Percentiles rank a stretch among this genome's conserved stretches.
Evolutionary conservation across 2,329 filamentous ascomycete species (phyloP).

Genomic region (Diaporthe citriasiana): DNA sequence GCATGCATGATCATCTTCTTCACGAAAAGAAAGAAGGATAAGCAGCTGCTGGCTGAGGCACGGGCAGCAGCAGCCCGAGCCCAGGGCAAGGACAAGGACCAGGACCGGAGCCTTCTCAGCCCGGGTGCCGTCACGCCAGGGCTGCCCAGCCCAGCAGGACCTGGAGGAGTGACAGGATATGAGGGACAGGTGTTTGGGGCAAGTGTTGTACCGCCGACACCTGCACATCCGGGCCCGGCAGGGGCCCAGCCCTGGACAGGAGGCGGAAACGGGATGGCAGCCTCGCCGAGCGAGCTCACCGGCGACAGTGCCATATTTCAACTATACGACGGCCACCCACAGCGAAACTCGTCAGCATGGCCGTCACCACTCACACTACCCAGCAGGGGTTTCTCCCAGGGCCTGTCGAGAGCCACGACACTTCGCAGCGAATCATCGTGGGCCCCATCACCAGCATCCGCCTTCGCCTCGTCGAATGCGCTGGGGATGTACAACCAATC

Average conservation of each 20-base stretch:
- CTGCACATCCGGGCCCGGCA: conserved; percentile 15
- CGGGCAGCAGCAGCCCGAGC: conserved; percentile 21
- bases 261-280: neutral
- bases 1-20: conserved; percentile 35
- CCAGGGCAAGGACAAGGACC: conserved; percentile 6
- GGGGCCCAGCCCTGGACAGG: conserved; percentile 25
- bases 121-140: conserved; percentile 26
- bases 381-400: neutral
- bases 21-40: conserved; percentile 36
- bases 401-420: conserved; percentile 1
- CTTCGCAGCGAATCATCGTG: conserved; percentile 30
- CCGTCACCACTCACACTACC: conserved; percentile 25
- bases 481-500: conserved; percentile 20
- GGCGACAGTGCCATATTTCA: conserved; percentile 5
- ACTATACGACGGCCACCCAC: conserved; percentile 7
- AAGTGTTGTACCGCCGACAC: conserved; percentile 24
- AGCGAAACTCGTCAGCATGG: conserved; percentile 13
- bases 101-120: conserved; percentile 31
- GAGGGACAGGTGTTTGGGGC: conserved; percentile 19
- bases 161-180: neutral
- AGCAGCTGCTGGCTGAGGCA: conserved; percentile 28
- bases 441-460: conserved; percentile 36
- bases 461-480: conserved; percentile 14
- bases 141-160: conserved; percentile 17
- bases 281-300: conserved; percentile 34